phyloP scores from a whole-genome alignment of 805 yeast genomes.

The Limtongia smithiae region DNA sequence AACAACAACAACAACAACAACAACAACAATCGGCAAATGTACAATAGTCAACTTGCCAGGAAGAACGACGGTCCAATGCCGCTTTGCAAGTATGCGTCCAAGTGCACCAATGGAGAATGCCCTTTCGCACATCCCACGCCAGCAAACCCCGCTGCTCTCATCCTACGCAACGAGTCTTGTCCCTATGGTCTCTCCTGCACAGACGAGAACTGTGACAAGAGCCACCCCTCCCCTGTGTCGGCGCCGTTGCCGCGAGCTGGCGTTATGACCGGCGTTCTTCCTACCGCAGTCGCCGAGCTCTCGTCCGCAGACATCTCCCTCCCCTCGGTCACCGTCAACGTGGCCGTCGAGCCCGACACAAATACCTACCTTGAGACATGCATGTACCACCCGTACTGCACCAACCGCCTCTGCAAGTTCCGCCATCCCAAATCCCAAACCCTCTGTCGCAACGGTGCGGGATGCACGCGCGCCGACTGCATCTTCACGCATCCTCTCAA shows the following conservation, averaged over 20 bases:
- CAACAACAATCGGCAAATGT: too few relatives aligned
- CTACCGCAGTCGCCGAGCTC: too few relatives aligned
- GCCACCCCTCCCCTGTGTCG: conserved; percentile 74
- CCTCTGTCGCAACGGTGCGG: conserved; percentile 77
- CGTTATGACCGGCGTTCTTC: not conserved
- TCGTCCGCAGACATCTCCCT: not conserved
- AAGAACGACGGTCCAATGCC: not conserved
- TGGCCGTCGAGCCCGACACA: not conserved
- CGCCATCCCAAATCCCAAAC: conserved; percentile 77
- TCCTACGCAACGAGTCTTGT: conserved; percentile 72
- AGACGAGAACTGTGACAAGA: conserved; percentile 58
- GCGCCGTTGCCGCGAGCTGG: too few relatives aligned
- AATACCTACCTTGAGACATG: conserved; percentile 63
- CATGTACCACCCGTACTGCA: conserved; percentile 71
- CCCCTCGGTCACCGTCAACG: not conserved
- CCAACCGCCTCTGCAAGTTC: conserved; percentile 71
- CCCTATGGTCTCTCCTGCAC: conserved; percentile 61
- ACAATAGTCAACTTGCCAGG: too few relatives aligned
- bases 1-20: too few relatives aligned
- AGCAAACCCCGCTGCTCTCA: conserved; percentile 68
- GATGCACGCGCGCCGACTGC: conserved; percentile 78
- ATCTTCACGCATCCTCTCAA: conserved; percentile 75
- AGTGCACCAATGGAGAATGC: conserved; percentile 75
- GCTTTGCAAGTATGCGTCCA: conserved; percentile 72
- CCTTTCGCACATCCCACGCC: conserved; percentile 93